Base-by-base conservation (phyloP, 768 basidiomycete genomes). In the Termitomyces sp. region DNA sequence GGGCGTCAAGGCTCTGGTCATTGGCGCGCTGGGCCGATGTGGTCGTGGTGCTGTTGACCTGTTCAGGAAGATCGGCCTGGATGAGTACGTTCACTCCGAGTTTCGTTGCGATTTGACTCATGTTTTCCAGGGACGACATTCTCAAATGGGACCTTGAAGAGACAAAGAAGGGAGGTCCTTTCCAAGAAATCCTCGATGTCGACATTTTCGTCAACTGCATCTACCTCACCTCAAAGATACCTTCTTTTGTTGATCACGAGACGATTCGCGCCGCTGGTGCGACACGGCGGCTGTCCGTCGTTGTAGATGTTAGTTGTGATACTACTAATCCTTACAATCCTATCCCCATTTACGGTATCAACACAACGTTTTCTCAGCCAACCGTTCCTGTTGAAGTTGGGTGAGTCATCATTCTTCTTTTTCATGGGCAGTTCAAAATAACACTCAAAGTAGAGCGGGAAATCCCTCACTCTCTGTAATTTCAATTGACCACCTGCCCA, bases 121-220 rank as follows among this genome's bases (percentile, higher is more conserved):
- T 49, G 36, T 1, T 26, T 46, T 37, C 18, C 29, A 98, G 95
- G 63, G 85, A 92, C 56, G 86, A 98, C 69, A 97, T 99, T 66
- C 27, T 92, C 74, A 95, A 98, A 80, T 98, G 97, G 97, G 97
- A 99, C 72, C 75, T 99, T 79, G 90, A 79, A 2, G 97, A 99
- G 76, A 99, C 97, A 7, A 90, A 88, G 65, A 95, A 94, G 75
- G 95, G 95, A 31, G 97, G 97, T 2, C 97, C 97, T 0, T 98
- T 98, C 78, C 72, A 82, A 46, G 96, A 98, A 76, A 93, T 99
- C 59, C 82, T 98, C 29, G 92, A 93, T 61, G 96, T 94, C 61
- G 96, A 99, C 74, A 86, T 99, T 65, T 98, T 99, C 67, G 85
- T 98, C 80, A 99, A 99, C 77, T 98, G 97, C 81, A 99, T 99